A percentile compares a stretch with the other conserved stretches of the same genome.
Conservation (phyloP, 352 stramenopile species). For the Globisporangium irregulare region DNA sequence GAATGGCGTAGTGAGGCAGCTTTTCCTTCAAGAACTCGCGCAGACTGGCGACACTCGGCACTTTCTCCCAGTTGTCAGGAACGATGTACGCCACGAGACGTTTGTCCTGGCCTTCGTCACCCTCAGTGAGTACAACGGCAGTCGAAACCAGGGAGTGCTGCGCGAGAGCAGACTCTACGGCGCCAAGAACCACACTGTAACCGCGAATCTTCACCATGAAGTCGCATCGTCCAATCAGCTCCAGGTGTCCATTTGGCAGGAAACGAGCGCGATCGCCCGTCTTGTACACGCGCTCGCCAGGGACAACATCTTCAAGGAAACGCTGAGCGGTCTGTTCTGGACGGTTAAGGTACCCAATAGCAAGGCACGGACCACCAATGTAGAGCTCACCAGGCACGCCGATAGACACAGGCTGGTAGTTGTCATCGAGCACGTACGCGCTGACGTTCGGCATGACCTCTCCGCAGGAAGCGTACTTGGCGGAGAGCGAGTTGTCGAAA, state of each 20-base stretch:
- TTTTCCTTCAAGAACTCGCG: conserved; percentile 68
- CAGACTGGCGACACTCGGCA: conserved; percentile 60
- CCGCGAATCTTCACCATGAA: conserved; percentile 97
- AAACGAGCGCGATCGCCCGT: conserved; percentile 91
- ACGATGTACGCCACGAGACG: conserved; percentile 92
- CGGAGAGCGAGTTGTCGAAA: conserved; percentile 69
- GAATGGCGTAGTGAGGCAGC: conserved; percentile 83
- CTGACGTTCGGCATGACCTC: conserved; percentile 83
- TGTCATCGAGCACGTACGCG: conserved; percentile 76
- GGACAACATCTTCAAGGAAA: conserved; percentile 69
- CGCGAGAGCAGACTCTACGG: conserved; percentile 88
- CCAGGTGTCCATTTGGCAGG: conserved; percentile 87
- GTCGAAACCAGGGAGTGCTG: conserved; percentile 83
- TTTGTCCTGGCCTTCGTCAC: conserved; percentile 82
- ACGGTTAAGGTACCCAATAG: conserved; percentile 82
- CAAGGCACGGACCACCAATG: conserved; percentile 83
- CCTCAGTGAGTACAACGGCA: conserved; percentile 90
- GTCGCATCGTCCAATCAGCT: conserved; percentile 92
- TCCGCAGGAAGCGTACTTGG: conserved; percentile 88
- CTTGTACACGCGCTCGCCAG: conserved; percentile 84
- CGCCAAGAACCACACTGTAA: conserved; percentile 92
- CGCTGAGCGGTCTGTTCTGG: conserved; percentile 72
- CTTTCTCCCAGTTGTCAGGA: conserved; percentile 64
- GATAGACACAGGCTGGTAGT: conserved; percentile 53
- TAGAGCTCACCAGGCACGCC: conserved; percentile 81